Percentiles rank a stretch among this genome's conserved stretches.
phyloP scores from a whole-genome alignment of 257 asterid genomes.

The Solanum peruvianum region DNA sequence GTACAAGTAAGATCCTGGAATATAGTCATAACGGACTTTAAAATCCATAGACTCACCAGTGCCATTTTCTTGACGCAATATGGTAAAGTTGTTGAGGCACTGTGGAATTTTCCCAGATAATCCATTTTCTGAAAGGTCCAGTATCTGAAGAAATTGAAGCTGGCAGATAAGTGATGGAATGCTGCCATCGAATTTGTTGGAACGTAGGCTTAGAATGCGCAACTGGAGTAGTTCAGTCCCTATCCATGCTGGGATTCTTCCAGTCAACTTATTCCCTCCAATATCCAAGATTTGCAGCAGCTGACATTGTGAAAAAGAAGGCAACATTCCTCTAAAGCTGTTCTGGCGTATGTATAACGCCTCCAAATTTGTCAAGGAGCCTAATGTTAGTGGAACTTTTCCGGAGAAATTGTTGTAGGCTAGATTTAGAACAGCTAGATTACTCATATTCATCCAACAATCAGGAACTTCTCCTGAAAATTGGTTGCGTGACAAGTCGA shows the following conservation, averaged over 20 bases:
- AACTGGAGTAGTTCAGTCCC: neutral
- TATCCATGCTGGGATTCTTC: neutral
- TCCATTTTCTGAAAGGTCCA: neutral
- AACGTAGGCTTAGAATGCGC: neutral
- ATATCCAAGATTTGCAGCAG: slow-evolving; percentile 14
- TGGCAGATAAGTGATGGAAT: neutral
- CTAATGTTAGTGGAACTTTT: slow-evolving; percentile 2
- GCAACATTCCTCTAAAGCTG: slow-evolving; percentile 4
- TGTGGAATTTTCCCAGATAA: neutral
- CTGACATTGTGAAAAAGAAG: slow-evolving; percentile 2
- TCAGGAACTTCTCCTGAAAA: slow-evolving; percentile 9
- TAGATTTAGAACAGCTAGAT: neutral
- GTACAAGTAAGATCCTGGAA: neutral
- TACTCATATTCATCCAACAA: neutral
- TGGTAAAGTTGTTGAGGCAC: slow-evolving; percentile 14
- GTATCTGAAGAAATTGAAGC: neutral
- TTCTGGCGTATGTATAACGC: neutral
- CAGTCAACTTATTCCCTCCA: neutral
- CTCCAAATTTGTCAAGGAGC: neutral
- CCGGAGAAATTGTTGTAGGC: slow-evolving; percentile 6
- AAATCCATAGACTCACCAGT: neutral
- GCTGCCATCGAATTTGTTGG: neutral
- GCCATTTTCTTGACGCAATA: neutral
- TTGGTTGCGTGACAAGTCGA: slow-evolving; percentile 13
- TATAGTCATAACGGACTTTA: neutral